Conservation (phyloP, 176 grass and related monocot genomes). For the Hordeum vulgare region DNA sequence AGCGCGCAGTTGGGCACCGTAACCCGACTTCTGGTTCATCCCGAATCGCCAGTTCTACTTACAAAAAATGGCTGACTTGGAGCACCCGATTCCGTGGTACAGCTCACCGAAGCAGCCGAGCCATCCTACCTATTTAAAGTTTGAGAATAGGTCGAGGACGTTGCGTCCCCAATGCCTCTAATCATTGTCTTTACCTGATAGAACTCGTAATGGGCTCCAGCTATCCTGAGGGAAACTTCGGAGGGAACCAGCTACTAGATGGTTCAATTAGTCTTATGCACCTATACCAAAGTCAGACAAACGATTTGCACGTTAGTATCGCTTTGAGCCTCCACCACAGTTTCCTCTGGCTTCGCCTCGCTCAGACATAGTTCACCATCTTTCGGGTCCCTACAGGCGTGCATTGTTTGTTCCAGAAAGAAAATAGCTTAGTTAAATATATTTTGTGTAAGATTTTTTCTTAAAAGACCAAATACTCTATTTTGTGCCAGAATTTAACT, state of each 20-base stretch:
- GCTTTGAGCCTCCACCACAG: conserved; percentile 65
- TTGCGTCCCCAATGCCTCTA: too few species aligned
- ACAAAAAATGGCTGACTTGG: conserved; percentile 52
- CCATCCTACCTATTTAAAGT: conserved; percentile 75
- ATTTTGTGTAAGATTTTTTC: too few species aligned
- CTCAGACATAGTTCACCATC: conserved; percentile 80
- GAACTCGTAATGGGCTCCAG: conserved; percentile 24
- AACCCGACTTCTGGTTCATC: conserved; percentile 31
- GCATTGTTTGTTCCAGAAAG: too few species aligned
- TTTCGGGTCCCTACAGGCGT: conserved; percentile 73
- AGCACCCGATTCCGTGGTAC: conserved; percentile 7
- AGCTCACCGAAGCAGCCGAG: conserved; percentile 24
- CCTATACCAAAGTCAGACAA: conserved; percentile 67
- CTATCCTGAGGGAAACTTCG: conserved; percentile 80
- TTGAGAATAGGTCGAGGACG: too few species aligned
- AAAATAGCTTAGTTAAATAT: too few species aligned
- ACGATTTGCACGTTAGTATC: conserved; percentile 68
- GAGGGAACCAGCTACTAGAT: conserved; percentile 77
- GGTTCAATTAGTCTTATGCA: conserved; percentile 78
- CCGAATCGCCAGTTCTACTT: conserved; percentile 46
- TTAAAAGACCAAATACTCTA: too few species aligned
- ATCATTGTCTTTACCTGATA: not conserved
- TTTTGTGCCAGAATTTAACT: too few species aligned
- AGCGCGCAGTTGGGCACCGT: conserved; percentile 30
- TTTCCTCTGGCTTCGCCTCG: conserved; percentile 58